Percentiles rank a stretch among this genome's conserved stretches.
Conservation (phyloP, 352 stramenopile genomes). For the Globisporangium mamillatum region DNA sequence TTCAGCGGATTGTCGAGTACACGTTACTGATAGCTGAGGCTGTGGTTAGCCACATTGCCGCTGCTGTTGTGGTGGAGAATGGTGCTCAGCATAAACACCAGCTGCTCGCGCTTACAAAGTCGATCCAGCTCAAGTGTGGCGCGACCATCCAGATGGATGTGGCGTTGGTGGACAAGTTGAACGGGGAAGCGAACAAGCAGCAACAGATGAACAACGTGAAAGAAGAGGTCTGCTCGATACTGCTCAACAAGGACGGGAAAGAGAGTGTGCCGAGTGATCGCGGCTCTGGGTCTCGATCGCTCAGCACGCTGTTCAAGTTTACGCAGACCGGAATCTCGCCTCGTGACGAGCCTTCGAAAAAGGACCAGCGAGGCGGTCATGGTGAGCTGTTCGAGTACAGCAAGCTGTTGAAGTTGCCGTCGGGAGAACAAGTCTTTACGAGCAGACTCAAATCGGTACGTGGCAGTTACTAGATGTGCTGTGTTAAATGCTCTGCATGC, state of each 20-base stretch:
- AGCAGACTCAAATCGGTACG: constrained; percentile 35
- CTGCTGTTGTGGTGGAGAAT: background rate
- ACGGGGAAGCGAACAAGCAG: constrained; percentile 8
- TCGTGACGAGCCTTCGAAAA: background rate
- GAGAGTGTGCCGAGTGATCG: background rate
- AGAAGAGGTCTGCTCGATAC: background rate
- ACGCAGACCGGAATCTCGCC: background rate
- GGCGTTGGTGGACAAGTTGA: constrained; percentile 26
- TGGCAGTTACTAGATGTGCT: background rate
- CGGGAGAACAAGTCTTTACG: constrained; percentile 17
- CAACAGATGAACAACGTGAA: background rate
- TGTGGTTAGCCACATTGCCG: background rate
- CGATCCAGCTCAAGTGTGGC: constrained; percentile 35
- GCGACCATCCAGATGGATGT: constrained; percentile 29
- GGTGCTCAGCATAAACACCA: background rate
- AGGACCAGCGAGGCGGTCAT: no score
- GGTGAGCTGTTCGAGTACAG: background rate
- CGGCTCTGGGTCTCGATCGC: constrained; percentile 6
- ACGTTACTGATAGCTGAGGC: constrained; percentile 17
- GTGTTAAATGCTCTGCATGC: background rate
- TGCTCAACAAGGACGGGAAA: constrained; percentile 1
- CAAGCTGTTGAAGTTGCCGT: constrained; percentile 14
- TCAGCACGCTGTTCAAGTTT: background rate
- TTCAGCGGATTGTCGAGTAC: constrained; percentile 32
- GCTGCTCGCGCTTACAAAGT: constrained; percentile 7